These are phyloP conservation scores for Papiliotrema nemorosa DNA, from an alignment of 1,284 basidiomycete genomes.

Conservation along the genomic window DNA sequence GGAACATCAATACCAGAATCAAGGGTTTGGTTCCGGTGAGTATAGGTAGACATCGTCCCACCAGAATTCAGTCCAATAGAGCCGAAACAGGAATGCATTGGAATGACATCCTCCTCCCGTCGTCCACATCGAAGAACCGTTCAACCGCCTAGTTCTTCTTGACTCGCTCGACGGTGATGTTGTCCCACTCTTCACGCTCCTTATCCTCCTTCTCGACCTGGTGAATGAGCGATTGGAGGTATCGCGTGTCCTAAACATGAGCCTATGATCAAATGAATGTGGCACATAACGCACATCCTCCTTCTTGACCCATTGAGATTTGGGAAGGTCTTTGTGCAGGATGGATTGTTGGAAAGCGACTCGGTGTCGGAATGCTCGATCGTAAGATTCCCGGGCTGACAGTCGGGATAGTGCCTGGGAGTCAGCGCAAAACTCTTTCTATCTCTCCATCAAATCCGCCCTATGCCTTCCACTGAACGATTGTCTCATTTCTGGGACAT, in stretches of 20 bases:
- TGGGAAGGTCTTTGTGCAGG: slow-evolving; percentile 76
- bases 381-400: slow-evolving; percentile 74
- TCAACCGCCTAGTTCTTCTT: slow-evolving; percentile 20
- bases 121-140: slow-evolving; percentile 1
- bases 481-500: too few species aligned
- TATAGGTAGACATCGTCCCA: slow-evolving; percentile 2
- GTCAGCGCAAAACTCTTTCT: not conserved
- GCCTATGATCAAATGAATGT: not conserved
- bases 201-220: slow-evolving; percentile 71
- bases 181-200: slow-evolving; percentile 85
- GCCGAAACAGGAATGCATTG: too few species aligned
- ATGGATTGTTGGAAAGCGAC: slow-evolving; percentile 76
- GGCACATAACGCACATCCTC: slow-evolving; percentile 66
- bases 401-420: slow-evolving; percentile 77
- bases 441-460: not conserved
- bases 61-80: slow-evolving; percentile 4
- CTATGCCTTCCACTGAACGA: not conserved
- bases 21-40: slow-evolving; percentile 11
- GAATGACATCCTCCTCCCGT: slow-evolving; percentile 2
- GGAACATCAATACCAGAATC: slow-evolving; percentile 10
- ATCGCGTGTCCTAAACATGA: slow-evolving; percentile 72
- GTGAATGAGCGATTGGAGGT: slow-evolving; percentile 76
- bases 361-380: slow-evolving; percentile 88
- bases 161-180: slow-evolving; percentile 51
- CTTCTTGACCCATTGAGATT: slow-evolving; percentile 75